phyloP scores from a whole-genome alignment of 805 yeast species.

The Teunomyces pallodes region DNA sequence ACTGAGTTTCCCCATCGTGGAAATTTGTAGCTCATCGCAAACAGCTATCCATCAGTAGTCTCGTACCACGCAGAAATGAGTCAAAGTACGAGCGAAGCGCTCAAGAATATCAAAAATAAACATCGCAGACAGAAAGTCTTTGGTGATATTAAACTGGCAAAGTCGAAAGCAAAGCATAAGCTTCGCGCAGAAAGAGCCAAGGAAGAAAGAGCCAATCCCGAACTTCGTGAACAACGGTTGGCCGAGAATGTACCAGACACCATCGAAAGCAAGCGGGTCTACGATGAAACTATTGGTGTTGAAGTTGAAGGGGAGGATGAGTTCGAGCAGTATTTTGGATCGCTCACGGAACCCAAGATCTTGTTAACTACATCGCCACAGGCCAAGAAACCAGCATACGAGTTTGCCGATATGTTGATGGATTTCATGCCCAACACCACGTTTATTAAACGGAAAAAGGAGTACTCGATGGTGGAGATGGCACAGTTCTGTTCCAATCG shows the following conservation, averaged over 20 bases:
- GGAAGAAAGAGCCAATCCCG: conserved; percentile 82
- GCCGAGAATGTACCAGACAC: conserved; percentile 77
- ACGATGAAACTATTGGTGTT: conserved; percentile 73
- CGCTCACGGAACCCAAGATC: conserved; percentile 71
- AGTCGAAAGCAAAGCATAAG: conserved; percentile 74
- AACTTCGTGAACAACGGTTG: conserved; percentile 74
- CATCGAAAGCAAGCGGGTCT: conserved; percentile 78
- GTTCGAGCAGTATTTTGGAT: conserved; percentile 57
- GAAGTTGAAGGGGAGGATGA: conserved; percentile 65
- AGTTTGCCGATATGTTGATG: conserved; percentile 81
- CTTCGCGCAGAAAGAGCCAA: conserved; percentile 80
- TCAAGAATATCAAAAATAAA: conserved; percentile 64
- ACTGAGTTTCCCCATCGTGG: not conserved
- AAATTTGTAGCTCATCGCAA: conserved; percentile 7
- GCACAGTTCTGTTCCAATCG: conserved; percentile 78
- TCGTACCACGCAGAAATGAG: conserved; percentile 12
- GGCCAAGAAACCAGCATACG: conserved; percentile 84
- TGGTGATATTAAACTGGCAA: conserved; percentile 70
- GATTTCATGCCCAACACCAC: conserved; percentile 84
- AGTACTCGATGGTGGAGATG: conserved; percentile 83
- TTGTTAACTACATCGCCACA: conserved; percentile 84
- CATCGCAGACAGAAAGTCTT: conserved; percentile 75
- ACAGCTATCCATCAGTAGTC: not conserved
- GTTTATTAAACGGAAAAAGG: conserved; percentile 83
- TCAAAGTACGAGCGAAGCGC: conserved; percentile 24